A percentile compares a stretch with the other conserved stretches of the same genome.
Evolutionary conservation across 345 rosid species (phyloP).

Genomic region (Eucalyptus sp.): DNA sequence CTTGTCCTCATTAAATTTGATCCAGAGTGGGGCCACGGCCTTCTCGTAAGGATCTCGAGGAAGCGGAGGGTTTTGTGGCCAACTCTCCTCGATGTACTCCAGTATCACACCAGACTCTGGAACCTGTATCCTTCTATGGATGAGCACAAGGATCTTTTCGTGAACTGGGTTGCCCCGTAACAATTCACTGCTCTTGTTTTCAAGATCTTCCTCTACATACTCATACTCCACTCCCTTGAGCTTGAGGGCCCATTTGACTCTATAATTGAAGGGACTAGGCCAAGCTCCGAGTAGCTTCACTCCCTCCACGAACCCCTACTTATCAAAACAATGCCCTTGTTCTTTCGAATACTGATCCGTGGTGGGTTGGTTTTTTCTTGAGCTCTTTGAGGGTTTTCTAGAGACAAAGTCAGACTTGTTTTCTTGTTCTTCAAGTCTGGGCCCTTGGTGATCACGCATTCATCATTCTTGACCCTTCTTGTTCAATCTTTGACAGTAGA

Average conservation of each 20-base stretch:
- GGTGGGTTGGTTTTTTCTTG: not conserved
- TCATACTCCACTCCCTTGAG: slow-evolving; percentile 15
- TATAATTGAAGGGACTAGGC: slow-evolving; percentile 10
- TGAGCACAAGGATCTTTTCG: slow-evolving; percentile 21
- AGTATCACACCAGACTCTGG: slow-evolving; percentile 18
- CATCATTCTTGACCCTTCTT: not conserved
- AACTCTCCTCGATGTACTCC: slow-evolving; percentile 16
- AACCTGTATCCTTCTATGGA: slow-evolving; percentile 15
- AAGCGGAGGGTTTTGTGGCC: slow-evolving; percentile 16
- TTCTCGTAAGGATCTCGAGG: slow-evolving; percentile 9
- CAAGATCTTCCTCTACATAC: slow-evolving; percentile 12
- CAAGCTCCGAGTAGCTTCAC: slow-evolving; percentile 16
- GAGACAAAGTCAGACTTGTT: not conserved
- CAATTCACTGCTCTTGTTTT: slow-evolving; percentile 9
- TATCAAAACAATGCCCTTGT: not conserved
- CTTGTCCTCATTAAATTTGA: slow-evolving; percentile 16
- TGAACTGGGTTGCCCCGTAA: slow-evolving; percentile 16
- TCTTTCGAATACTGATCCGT: not conserved
- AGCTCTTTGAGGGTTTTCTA: not conserved
- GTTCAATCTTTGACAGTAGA: not conserved
- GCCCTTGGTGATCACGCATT: not conserved
- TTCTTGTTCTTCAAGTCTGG: not conserved
- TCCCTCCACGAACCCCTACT: not conserved
- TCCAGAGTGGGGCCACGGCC: slow-evolving; percentile 16
- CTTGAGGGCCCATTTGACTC: slow-evolving; percentile 21